Evolutionary conservation across 192 early-diverging fungal species (phyloP).

Genomic region (Coemansia guatemalensis): DNA sequence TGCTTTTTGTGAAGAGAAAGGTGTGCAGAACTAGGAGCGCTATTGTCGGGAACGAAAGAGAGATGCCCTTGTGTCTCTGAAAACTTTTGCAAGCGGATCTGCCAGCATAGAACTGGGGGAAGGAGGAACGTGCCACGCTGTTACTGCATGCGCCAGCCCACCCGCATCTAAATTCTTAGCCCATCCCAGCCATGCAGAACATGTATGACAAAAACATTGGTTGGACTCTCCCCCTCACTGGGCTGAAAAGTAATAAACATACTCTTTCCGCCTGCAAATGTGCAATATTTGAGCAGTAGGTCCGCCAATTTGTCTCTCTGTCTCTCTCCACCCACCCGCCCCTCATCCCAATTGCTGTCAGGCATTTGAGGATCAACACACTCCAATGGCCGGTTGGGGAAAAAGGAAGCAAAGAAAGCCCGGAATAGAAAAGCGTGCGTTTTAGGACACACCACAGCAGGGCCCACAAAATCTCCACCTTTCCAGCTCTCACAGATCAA

Average conservation of each 20-base stretch:
- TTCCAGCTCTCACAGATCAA: neutral
- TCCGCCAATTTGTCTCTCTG: neutral
- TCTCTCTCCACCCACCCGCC: neutral
- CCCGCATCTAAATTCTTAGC: neutral
- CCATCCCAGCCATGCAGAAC: neutral
- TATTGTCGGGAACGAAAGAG: neutral
- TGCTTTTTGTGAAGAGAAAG: neutral
- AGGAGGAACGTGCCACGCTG: neutral
- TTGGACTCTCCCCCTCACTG: neutral
- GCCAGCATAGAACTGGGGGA: neutral
- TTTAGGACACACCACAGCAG: neutral
- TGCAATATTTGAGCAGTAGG: neutral
- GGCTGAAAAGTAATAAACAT: neutral
- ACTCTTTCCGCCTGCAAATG: neutral
- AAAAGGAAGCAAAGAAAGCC: neutral
- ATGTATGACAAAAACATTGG: neutral
- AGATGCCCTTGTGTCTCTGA: neutral
- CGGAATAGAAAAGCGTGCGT: neutral
- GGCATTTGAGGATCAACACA: neutral
- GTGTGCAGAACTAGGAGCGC: neutral
- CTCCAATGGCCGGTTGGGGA: conserved; percentile 7
- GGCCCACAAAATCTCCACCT: neutral
- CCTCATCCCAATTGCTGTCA: neutral
- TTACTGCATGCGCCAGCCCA: neutral
- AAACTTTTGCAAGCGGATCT: neutral